These are phyloP conservation scores for Yamagishiella unicocca DNA, from an alignment of 139 green algal genomes.

Conservation along the genomic window DNA sequence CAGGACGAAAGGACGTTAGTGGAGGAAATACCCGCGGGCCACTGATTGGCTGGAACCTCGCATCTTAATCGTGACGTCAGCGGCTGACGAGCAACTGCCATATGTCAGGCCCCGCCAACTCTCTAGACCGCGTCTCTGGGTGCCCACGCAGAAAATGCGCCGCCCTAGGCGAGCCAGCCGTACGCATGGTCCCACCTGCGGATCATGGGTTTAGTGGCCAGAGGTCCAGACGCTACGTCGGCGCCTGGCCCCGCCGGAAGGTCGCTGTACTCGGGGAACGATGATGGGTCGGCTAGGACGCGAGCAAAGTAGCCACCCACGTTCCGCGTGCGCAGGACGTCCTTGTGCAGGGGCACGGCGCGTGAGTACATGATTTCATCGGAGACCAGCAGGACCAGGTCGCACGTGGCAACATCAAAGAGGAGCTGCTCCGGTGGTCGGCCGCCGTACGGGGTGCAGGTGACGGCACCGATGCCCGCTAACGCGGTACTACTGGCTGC, in stretches of 20 bases:
- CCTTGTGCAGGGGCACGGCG: slow-evolving; percentile 16
- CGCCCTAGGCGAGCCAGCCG: neutral
- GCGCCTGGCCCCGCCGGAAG: neutral
- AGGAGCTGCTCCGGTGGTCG: slow-evolving; percentile 24
- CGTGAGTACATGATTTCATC: neutral
- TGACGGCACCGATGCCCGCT: neutral
- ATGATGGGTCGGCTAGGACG: neutral
- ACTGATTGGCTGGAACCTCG: no score
- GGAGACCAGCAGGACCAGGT: slow-evolving; percentile 22
- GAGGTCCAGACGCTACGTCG: neutral
- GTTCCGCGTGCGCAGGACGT: slow-evolving; percentile 16
- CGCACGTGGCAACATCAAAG: neutral
- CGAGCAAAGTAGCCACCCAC: slow-evolving; percentile 39
- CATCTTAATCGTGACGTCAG: no score
- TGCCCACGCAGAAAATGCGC: no score
- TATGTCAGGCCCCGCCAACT: no score
- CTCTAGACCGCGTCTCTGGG: no score
- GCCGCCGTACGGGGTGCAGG: neutral
- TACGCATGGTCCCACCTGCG: slow-evolving; percentile 2
- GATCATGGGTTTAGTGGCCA: slow-evolving; percentile 10
- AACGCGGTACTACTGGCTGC: neutral
- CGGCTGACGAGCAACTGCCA: no score
- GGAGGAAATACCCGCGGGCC: no score
- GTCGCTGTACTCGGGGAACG: slow-evolving; percentile 33
- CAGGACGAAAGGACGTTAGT: no score